phyloP scores from a whole-genome alignment of 176 grass and related monocot species.

The Eleusine indica region DNA sequence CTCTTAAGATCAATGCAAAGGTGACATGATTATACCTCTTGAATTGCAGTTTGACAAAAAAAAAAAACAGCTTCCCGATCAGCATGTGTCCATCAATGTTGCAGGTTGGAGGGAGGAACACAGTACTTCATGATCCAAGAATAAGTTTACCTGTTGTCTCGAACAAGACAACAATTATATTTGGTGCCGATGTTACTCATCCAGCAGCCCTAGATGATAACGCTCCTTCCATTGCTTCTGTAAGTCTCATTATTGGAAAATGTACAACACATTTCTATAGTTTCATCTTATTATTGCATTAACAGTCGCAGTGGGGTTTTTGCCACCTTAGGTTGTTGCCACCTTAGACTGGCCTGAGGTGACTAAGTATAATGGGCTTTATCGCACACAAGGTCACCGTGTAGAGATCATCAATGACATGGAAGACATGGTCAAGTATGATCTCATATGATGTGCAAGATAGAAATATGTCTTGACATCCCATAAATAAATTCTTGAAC shows the following conservation, averaged over 20 bases:
- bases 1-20: slow-evolving; percentile 80
- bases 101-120: slow-evolving; percentile 79
- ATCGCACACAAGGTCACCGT: slow-evolving; percentile 51
- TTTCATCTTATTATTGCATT: slow-evolving; percentile 10
- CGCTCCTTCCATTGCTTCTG: slow-evolving; percentile 70
- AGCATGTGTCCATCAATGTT: background rate
- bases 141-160: slow-evolving; percentile 53
- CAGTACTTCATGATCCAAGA: slow-evolving; percentile 43
- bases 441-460: background rate
- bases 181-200: slow-evolving; percentile 78
- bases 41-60: background rate
- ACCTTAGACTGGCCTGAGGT: slow-evolving; percentile 80
- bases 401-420: slow-evolving; percentile 61
- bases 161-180: slow-evolving; percentile 61
- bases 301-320: slow-evolving; percentile 17
- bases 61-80: background rate
- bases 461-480: background rate
- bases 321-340: slow-evolving; percentile 66
- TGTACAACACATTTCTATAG: background rate
- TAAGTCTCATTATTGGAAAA: slow-evolving; percentile 34
- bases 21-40: slow-evolving; percentile 10
- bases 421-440: slow-evolving; percentile 50
- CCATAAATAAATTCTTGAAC: background rate
- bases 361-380: slow-evolving; percentile 59
- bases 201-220: slow-evolving; percentile 65